Evolutionary conservation across 1,284 basidiomycete genomes (phyloP), one percentile per base, ranked within the genome.

Genomic region (Volvariella volvacea): DNA sequence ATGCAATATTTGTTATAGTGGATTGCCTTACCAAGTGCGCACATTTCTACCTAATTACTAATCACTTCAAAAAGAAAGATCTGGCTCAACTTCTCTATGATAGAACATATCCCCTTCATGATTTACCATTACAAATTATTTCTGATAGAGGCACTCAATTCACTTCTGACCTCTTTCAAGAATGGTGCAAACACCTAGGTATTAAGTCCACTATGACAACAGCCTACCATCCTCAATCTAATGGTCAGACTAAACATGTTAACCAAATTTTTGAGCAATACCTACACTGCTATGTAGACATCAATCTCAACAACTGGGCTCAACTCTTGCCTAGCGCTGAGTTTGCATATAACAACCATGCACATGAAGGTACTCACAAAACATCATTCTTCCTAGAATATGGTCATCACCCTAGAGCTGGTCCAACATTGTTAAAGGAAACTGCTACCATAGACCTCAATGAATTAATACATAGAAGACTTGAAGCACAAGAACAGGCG

Each of bases 261-360:
- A 73, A 73, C 42, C 61, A 64, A 42, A 55, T 62, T 32, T 16
- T 73, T 0, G 56, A 72, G 38, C 53, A 60, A 39, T 65, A 62
- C 39, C 41, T 67, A 0, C 17, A 46, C 0, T 39, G 55, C 0
- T 66, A 55, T 22, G 32, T 31, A 15, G 61, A 62, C 37, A 49
- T 67, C 34, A 31, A 53, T 6, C 70, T 72, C 45, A 44, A 52
- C 34, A 55, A 72, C 41, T 75, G 72, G 71, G 41, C 45, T 1
- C 46, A 60, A 10, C 57, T 54, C 36, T 46, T 70, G 0, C 48
- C 60, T 0, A 48, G 61, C 0, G 54, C 61, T 0, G 59, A 69
- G 33, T 68, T 70, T 32, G 30, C 55, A 0, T 52, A 58, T 42
- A 66, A 65, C 50, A 60, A 65, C 48, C 48, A 50, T 0, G 20